Conservation (phyloP, 2,329 filamentous ascomycete genomes). For the Trichoderma semiorbis region DNA sequence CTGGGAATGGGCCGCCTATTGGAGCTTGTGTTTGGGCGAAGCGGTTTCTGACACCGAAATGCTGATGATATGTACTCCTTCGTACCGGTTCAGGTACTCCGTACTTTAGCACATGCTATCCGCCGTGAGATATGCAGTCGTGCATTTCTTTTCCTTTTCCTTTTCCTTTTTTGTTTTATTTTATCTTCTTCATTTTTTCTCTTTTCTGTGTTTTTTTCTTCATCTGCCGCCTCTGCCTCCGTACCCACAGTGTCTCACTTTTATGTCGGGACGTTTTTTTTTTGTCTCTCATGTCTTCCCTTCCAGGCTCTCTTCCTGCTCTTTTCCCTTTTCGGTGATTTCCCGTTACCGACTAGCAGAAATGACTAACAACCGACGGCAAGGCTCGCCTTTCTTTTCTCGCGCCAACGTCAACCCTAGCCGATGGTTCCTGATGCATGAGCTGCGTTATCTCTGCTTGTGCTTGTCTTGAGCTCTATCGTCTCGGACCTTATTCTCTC, state of each 20-base stretch:
- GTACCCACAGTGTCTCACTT: conserved; percentile 2
- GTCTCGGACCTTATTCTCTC: background rate
- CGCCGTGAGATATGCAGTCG: background rate
- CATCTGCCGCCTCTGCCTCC: background rate
- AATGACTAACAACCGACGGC: background rate
- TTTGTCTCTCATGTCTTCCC: background rate
- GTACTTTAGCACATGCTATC: background rate
- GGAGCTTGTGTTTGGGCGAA: conserved; percentile 8
- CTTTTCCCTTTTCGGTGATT: background rate
- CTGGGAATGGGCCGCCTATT: conserved; percentile 3
- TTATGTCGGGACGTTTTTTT: background rate
- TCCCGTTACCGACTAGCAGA: background rate
- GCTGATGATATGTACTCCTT: background rate
- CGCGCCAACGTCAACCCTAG: background rate
- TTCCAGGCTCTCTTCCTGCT: background rate
- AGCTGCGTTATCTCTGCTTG: background rate
- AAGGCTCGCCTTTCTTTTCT: background rate
- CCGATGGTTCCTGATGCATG: conserved; percentile 8
- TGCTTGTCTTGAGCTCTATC: background rate
- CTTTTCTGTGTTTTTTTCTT: background rate
- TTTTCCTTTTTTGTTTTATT: background rate
- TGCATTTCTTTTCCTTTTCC: background rate
- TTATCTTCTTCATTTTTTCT: background rate
- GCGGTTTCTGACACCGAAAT: conserved; percentile 15
- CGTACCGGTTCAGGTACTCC: background rate